Evolutionary conservation across 495 filamentous ascomycete genomes (phyloP), one percentile per base, ranked within the genome.

Genomic region (Podospora pseudocomata): DNA sequence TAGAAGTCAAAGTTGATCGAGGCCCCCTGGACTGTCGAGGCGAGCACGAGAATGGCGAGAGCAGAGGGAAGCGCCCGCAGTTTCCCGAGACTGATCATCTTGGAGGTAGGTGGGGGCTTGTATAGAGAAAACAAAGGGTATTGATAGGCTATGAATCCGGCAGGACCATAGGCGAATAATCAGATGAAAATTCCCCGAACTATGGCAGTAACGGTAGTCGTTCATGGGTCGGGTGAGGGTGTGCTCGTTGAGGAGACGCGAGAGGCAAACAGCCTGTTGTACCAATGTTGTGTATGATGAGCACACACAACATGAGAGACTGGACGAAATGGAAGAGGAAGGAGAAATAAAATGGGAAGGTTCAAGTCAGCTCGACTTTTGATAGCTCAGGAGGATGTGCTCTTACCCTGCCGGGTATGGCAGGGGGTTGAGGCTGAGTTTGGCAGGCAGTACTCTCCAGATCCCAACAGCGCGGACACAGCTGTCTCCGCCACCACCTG

Each of bases 1-100:
- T 83, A 84, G 55, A 80, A 68, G 27, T 71, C 71, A 72, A 83
- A 84, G 72, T 83, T 75, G 71, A 78, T 75, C 4, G 72, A 19
- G 64, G 64, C 72, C 15, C 70, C 71, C 54, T 63, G 66, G 11
- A 69, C 53, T n/a, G 69, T 57, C 5, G 77, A 70, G 44, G 71
- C 72, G 20, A 81, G 65, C 44, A 80, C 49, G 54, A 83, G 71
- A 67, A 71, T 65, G 49, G 79, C 28, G 19, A 78, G 70, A 5
- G 73, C 63, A 19, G 66, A 19, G 49, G 73, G 71, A 5, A 78
- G 67, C 13, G 70, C 6, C 49, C 63, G 56, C 44, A 63, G 55
- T 30, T 65, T 54, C 44, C 58, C 15, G 28, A 58, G 23, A 54
- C 60, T 54, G 62, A 60, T 63, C 76, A 78, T 78, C 39, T 13